Conservation (phyloP, 2,329 filamentous ascomycete species). For the Albophoma yamanashiensis region DNA sequence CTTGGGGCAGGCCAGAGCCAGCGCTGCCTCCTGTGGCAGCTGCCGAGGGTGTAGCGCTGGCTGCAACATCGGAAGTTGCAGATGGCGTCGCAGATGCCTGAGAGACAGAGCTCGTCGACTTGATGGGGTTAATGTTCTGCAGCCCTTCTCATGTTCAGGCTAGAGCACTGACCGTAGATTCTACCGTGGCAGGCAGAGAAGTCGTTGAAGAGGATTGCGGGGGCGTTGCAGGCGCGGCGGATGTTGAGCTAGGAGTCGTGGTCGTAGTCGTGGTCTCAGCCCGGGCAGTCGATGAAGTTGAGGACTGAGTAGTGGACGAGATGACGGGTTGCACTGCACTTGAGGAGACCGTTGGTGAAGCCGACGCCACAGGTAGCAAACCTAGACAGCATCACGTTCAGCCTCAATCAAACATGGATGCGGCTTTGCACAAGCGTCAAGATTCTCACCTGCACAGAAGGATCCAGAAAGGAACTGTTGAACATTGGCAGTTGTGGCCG, state of each 20-base stretch:
- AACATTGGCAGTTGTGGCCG: conserved; percentile 16
- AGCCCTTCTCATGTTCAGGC: neutral
- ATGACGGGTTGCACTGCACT: neutral
- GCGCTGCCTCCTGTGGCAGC: conserved; percentile 1
- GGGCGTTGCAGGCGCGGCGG: neutral
- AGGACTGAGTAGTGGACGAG: neutral
- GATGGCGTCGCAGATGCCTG: neutral
- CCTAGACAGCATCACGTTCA: neutral
- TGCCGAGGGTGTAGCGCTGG: conserved; percentile 4
- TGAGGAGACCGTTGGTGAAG: neutral
- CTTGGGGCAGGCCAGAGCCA: conserved; percentile 24
- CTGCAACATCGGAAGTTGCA: neutral
- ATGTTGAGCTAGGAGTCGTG: neutral
- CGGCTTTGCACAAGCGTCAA: neutral
- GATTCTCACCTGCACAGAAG: conserved; percentile 11
- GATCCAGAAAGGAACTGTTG: conserved; percentile 12
- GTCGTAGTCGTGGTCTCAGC: neutral
- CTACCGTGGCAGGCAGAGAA: neutral
- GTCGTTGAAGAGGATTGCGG: conserved; percentile 1
- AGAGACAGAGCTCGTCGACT: neutral
- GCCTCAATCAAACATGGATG: neutral
- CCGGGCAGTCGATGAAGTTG: neutral
- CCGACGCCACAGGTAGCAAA: neutral
- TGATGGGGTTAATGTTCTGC: neutral
- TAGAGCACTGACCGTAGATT: neutral